Conservation (phyloP, 306 rosid species). For the Acacia crassicarpa region DNA sequence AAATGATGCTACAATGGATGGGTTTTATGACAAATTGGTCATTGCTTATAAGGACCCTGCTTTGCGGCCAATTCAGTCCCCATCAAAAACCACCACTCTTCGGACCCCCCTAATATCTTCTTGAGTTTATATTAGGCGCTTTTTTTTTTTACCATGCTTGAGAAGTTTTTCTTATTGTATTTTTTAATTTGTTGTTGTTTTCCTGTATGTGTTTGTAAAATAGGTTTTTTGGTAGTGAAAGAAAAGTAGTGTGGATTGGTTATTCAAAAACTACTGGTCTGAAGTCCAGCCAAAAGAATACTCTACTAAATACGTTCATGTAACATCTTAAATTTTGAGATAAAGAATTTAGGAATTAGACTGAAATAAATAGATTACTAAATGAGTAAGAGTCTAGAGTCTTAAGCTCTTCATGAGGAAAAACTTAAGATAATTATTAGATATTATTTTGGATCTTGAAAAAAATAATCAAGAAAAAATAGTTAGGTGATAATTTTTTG, state of each 20-base stretch:
- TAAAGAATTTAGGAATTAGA: too few species aligned
- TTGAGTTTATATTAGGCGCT: conserved; percentile 24
- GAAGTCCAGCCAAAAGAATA: background rate
- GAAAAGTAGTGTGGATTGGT: background rate
- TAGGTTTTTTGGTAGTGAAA: background rate
- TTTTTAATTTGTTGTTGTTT: background rate
- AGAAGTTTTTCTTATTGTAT: background rate
- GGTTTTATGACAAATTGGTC: conserved; percentile 57
- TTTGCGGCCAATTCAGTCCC: conserved; percentile 57
- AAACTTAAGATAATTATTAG: too few species aligned
- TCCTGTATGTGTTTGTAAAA: background rate
- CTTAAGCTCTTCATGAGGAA: too few species aligned
- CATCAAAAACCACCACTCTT: conserved; percentile 46
- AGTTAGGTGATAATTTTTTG: too few species aligned
- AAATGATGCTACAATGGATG: conserved; percentile 53
- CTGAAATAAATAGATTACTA: too few species aligned
- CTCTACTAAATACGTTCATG: too few species aligned
- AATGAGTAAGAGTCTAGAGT: too few species aligned
- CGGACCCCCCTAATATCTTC: conserved; percentile 60
- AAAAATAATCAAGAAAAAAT: too few species aligned
- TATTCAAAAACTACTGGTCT: background rate
- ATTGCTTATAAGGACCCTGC: conserved; percentile 75
- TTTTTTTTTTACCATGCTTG: conserved; percentile 3
- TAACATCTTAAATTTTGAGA: too few species aligned
- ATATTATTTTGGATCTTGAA: too few species aligned